phyloP scores from a whole-genome alignment of 75 land plant genomes.

The Pinus tabuliformis region DNA sequence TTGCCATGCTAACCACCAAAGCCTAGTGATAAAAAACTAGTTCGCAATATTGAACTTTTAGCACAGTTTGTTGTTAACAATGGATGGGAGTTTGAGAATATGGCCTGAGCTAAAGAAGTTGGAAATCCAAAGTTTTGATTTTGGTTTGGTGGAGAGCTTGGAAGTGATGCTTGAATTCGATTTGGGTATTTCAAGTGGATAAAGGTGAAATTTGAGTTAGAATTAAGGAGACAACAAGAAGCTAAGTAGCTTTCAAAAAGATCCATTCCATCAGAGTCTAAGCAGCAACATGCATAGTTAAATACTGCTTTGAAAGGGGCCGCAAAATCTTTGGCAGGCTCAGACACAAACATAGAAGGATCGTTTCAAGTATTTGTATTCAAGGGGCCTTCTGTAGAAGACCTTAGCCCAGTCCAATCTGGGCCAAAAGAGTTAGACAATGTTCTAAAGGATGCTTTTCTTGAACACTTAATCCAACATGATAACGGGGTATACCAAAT shows the following conservation, averaged over 20 bases:
- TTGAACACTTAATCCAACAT: neutral
- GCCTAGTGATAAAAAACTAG: too few species aligned
- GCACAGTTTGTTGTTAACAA: too few species aligned
- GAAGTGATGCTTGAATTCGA: slow-evolving; percentile 33
- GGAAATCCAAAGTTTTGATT: too few species aligned
- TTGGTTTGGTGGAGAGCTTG: slow-evolving; percentile 17
- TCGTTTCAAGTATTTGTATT: too few species aligned
- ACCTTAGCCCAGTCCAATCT: too few species aligned
- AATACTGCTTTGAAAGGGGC: neutral
- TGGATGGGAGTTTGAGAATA: too few species aligned
- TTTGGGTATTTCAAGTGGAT: slow-evolving; percentile 46
- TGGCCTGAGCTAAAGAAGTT: too few species aligned
- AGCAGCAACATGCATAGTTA: neutral
- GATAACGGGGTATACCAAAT: neutral
- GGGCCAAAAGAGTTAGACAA: slow-evolving; percentile 2
- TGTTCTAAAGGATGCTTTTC: neutral
- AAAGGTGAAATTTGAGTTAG: slow-evolving; percentile 23
- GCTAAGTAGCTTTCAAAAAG: neutral
- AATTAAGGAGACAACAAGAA: neutral
- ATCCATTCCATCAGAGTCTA: neutral
- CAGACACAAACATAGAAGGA: slow-evolving; percentile 92
- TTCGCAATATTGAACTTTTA: too few species aligned
- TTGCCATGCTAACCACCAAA: too few species aligned
- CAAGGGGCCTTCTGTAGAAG: too few species aligned
- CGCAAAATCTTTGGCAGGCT: slow-evolving; percentile 23